phyloP scores from a whole-genome alignment of 176 grass and related monocot species.

The Triticum urartu region DNA sequence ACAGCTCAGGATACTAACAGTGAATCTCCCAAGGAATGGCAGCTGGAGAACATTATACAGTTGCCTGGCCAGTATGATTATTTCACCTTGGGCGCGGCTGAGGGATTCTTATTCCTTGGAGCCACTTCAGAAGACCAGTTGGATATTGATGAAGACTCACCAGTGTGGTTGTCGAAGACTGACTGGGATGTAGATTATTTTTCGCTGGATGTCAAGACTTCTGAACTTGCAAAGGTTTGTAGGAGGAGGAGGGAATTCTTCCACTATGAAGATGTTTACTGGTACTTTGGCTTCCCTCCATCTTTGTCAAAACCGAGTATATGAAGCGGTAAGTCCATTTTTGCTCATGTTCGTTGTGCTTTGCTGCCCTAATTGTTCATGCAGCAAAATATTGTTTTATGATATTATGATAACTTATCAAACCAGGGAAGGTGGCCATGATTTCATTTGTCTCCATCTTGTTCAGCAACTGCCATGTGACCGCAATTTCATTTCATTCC shows the following conservation, averaged over 20 bases:
- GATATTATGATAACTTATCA: not conserved
- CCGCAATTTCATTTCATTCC: not conserved
- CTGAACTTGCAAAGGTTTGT: not conserved
- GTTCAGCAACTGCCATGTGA: not conserved
- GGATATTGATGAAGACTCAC: not conserved
- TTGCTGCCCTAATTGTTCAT: not conserved
- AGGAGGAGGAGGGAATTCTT: not conserved
- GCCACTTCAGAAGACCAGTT: slow-evolving; percentile 3
- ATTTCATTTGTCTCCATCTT: not conserved
- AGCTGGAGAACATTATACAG: not conserved
- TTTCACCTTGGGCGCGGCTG: not conserved
- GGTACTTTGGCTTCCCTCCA: not conserved
- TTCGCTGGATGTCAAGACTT: not conserved
- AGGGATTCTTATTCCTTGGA: slow-evolving; percentile 1
- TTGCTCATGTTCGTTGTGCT: not conserved
- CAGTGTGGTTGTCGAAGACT: not conserved
- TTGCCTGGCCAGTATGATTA: not conserved
- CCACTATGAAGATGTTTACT: not conserved
- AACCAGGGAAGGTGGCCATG: not conserved
- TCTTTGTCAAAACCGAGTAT: not conserved
- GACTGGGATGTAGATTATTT: not conserved
- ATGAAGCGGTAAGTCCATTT: not conserved
- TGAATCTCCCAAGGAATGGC: not conserved
- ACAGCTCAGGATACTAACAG: not conserved
- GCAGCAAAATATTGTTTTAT: not conserved